Evolutionary conservation across 2,329 filamentous ascomycete species (phyloP), one percentile per base, ranked within the genome.

Genomic region (Amauroascus verrucosus): DNA sequence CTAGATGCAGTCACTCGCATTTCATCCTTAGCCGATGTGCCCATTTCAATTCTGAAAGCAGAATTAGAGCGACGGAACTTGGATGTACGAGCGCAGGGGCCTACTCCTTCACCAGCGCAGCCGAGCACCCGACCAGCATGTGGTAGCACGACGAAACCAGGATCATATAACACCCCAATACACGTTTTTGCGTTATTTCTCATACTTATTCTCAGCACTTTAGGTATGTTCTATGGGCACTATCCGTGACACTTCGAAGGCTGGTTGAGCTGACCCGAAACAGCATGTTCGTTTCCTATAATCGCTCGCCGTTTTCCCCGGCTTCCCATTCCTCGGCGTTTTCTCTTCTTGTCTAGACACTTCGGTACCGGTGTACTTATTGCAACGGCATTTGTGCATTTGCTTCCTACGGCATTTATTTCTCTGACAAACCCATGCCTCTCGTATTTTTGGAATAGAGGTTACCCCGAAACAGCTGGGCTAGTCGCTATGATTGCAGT

Each of bases 401-500:
- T 83, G n/a, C 72, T 83, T 4, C 80, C 80, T 9, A 83, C 80
- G 1, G 80, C 80, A 20, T 83, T 82, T 59, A 70, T 73, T 18
- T 82, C 77, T 13, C 67, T 83, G 30, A 81, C 79, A 8, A 76
- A 83, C 60, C 76, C 78, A 66, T 84, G 81, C 68, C 80, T 95
- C 0, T 86, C 88, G 7, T 74, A 78, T 54, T 85, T 89, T 65
- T 95, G 90, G 79, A 91, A 80, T 65, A 64, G 84, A 58, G 79
- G 80, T n/a, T 95, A 93, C 66, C 80, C 77, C 45, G 86, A 87
- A 5, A 83, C 94, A 66, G 82, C 88, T 0, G 88, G 89, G 1
- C 76, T 93, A 46, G 80, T 95, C 45, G 85, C 87, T 53, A 91
- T 95, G 86, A 69, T 83, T 8, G 83, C 86, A 9, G 86, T 88